Evolutionary conservation across 257 asterid species (phyloP), one percentile per base, ranked within the genome.

Genomic region (Primulina eburnea): DNA sequence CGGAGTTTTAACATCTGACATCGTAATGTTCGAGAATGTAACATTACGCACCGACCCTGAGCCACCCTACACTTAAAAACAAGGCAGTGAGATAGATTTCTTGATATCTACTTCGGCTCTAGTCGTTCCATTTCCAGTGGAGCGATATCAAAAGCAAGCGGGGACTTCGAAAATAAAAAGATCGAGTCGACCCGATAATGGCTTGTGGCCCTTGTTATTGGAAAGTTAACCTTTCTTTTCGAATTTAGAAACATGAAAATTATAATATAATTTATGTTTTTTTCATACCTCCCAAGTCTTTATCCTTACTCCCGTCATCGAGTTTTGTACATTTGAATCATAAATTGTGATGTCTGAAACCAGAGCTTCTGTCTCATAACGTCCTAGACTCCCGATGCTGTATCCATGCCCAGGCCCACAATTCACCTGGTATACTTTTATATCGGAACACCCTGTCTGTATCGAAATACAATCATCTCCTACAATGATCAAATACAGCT

Each of bases 301-400:
- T 10, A 80, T 80, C n/a, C 82, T 47, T 5, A 80, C 79, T 62
- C 84, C 84, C 0, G 21, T 76, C 32, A 60, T 29, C 6, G 84
- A 16, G 60, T 65, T 20, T 16, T 2, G 8, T 1, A 64, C 77
- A 38, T 10, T 38, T 8, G 53, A 43, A 12, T 43, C 53, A 5
- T 0, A 12, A 43, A 43, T 12, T 12, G 4, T 43, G 53, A 43
- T 12, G 53, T 12, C 17, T 12, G 53, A 43, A 43, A 43, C 53
- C 53, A 2, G 53, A 11, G 53, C 53, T 43, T 12, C 9, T 11
- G 2, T 3, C 53, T 4, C n/a, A 12, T 12, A 2, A 38, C 7
- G 7, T 10, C 53, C 53, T 12, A 43, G 6, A 43, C 53, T 6
- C 17, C 53, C 53, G 53, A 43, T 43, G n/a, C n/a, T 43, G n/a